A percentile compares a stretch with the other conserved stretches of the same genome.
phyloP scores from a whole-genome alignment of 2,329 filamentous ascomycete genomes.

The Arthrobotrys musiformis region DNA sequence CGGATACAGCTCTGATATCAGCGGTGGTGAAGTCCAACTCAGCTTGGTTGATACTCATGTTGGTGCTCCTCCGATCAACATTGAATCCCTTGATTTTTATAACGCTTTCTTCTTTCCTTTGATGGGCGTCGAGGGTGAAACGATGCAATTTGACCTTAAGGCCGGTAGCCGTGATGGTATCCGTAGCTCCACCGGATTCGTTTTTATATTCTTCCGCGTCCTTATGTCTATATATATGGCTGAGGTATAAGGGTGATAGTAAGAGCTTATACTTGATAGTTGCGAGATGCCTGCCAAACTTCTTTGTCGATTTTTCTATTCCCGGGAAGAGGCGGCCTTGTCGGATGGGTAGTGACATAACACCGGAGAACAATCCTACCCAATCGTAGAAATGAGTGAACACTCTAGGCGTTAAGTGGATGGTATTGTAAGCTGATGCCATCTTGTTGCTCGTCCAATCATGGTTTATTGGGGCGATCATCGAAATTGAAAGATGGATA shows the following conservation, averaged over 20 bases:
- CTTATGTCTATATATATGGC: conserved; percentile 98
- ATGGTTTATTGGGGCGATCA: conserved; percentile 84
- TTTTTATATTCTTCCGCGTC: conserved; percentile 72
- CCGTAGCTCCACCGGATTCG: conserved; percentile 74
- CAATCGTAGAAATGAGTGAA: conserved; percentile 98
- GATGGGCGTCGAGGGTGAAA: conserved; percentile 96
- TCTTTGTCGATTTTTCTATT: conserved; percentile 95
- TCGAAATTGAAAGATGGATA: conserved; percentile 92
- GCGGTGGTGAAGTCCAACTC: conserved; percentile 91
- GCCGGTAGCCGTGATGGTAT: conserved; percentile 89
- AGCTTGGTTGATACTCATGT: conserved; percentile 94
- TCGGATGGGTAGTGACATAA: conserved; percentile 92
- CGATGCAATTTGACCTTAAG: conserved; percentile 95
- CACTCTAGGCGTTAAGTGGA: conserved; percentile 92
- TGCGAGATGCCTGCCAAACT: conserved; percentile 95
- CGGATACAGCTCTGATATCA: conserved; percentile 92
- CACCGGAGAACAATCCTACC: conserved; percentile 96
- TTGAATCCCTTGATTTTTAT: conserved; percentile 79
- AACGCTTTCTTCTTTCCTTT: conserved; percentile 79
- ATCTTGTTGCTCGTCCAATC: conserved; percentile 84
- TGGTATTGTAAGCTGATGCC: conserved; percentile 93
- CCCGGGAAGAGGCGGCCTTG: conserved; percentile 92
- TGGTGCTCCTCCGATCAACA: conserved; percentile 82
- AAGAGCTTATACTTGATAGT: conserved; percentile 98
- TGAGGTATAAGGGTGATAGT: conserved; percentile 90